phyloP scores from a whole-genome alignment of 2,329 filamentous ascomycete genomes.

The Curvularia lunata region DNA sequence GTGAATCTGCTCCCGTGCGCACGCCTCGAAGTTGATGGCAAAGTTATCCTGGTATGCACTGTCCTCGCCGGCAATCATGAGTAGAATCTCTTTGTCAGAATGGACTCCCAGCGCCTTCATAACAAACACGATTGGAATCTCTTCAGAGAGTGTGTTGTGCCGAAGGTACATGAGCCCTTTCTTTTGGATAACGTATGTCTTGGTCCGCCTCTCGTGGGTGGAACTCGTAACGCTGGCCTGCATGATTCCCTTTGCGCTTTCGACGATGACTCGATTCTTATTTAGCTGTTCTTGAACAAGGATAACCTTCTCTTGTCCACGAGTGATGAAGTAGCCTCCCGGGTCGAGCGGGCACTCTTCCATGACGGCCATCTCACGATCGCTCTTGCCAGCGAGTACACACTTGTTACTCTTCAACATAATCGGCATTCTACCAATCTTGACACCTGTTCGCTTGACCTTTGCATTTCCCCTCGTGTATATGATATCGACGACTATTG shows the following conservation, averaged over 20 bases:
- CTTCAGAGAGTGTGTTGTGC: constrained; percentile 91
- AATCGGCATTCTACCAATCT: constrained; percentile 89
- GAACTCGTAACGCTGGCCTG: constrained; percentile 92
- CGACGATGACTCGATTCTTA: constrained; percentile 98
- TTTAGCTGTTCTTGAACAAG: constrained; percentile 97
- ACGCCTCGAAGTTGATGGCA: constrained; percentile 92
- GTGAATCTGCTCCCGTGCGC: constrained; percentile 79
- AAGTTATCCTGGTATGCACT: constrained; percentile 93
- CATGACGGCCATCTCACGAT: constrained; percentile 86
- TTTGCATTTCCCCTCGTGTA: constrained; percentile 82
- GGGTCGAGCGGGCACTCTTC: constrained; percentile 97
- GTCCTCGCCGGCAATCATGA: constrained; percentile 87
- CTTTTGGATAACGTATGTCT: constrained; percentile 93
- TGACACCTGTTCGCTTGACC: constrained; percentile 74
- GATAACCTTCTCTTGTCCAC: constrained; percentile 98
- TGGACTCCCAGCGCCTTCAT: constrained; percentile 93
- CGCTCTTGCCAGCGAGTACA: constrained; percentile 80
- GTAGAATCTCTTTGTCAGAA: constrained; percentile 92
- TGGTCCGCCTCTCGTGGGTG: constrained; percentile 96
- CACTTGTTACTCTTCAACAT: constrained; percentile 98
- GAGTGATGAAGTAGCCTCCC: constrained; percentile 96
- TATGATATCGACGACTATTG: constrained; percentile 89
- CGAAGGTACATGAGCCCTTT: constrained; percentile 89
- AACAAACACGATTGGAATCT: constrained; percentile 92
- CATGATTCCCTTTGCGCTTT: constrained; percentile 92